Evolutionary conservation across 2,329 filamentous ascomycete genomes (phyloP).

Genomic region (Colletotrichum phormii): DNA sequence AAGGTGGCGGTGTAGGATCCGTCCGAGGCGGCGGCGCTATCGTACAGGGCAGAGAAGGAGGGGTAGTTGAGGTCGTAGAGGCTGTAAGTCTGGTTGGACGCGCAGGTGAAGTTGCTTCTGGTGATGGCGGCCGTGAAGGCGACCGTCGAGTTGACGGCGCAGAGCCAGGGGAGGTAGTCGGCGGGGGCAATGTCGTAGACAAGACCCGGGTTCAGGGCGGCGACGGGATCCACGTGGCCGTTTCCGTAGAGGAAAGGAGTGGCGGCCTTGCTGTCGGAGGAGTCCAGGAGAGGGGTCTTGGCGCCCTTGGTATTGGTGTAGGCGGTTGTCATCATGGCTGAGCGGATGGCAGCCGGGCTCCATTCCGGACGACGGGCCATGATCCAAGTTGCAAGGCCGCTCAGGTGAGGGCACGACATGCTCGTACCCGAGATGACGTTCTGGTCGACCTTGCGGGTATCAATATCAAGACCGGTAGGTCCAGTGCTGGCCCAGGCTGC

Average conservation of each 20-base stretch:
- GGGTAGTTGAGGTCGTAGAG: constrained; percentile 36
- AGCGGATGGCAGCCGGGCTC: constrained; percentile 29
- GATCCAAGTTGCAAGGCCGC: constrained; percentile 30
- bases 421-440: constrained; percentile 36
- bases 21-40: neutral
- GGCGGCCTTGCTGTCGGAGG: neutral
- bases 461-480: neutral
- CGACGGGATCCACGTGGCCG: constrained; percentile 38
- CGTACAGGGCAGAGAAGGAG: constrained; percentile 27
- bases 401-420: constrained; percentile 37
- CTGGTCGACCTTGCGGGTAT: constrained; percentile 17
- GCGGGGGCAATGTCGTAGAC: constrained; percentile 38
- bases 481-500: constrained; percentile 26
- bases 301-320: constrained; percentile 13
- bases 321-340: constrained; percentile 33
- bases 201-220: constrained; percentile 40
- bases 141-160: constrained; percentile 39
- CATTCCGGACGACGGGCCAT: constrained; percentile 32
- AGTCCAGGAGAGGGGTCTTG: constrained; percentile 3
- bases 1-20: constrained; percentile 31
- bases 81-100: constrained; percentile 10
- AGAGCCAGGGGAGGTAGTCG: constrained; percentile 41
- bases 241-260: constrained; percentile 29
- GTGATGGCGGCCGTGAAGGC: constrained; percentile 16
- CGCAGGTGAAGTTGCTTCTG: constrained; percentile 26